Base-by-base conservation (phyloP, 1,284 basidiomycete species). In the Pseudozyma flocculosa region DNA sequence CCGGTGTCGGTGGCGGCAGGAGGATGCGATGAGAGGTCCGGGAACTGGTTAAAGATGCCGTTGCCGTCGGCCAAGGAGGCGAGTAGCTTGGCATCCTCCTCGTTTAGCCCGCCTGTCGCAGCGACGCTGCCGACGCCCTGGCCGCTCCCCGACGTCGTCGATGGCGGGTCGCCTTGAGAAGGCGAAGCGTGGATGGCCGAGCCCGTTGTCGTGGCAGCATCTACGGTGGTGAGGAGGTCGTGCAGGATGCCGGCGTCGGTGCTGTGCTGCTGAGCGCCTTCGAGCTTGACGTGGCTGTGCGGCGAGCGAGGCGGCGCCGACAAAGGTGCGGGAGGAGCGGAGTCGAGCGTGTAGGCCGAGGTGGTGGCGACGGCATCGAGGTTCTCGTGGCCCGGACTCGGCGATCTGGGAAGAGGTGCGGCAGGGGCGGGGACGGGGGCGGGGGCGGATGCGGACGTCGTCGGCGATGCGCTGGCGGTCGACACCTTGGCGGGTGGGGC, bases 11-110 rank as follows among this genome's bases (percentile, higher is more conserved):
- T 17, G 23, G n/a, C n/a, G n/a, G n/a, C n/a, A n/a, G n/a, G 17
- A 13, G 21, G 22, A 43, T 4, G 23, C 22, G 21, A 18, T 8
- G 38, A 18, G 39, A n/a, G 15, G 11, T 34, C 32, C n/a, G 19
- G 8, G 11, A 14, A 24, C 43, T 14, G 54, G 18, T 42, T 43
- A 15, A 63, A 45, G 39, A 68, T 46, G 18, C 61, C 57, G 36
- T 64, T 60, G 9, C 61, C 61, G 40, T 60, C 57, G 24, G 65
- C 60, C 22, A 68, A 43, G 1, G 65, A 68, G 3, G 64, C 68
- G 4, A 68, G 41, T n/a, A 68, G 51, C 54, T 62, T 58, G 18
- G 68, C 68, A 51, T 70, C 62, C 29, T 66, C 62, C 40, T 69
- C 67, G 21, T 66, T 65, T 22, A 65, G 54, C 22, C 56, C 62